A percentile compares a stretch with the other conserved stretches of the same genome.
Evolutionary conservation across 306 rosid species (phyloP).

Genomic region (Fragaria iinumae): DNA sequence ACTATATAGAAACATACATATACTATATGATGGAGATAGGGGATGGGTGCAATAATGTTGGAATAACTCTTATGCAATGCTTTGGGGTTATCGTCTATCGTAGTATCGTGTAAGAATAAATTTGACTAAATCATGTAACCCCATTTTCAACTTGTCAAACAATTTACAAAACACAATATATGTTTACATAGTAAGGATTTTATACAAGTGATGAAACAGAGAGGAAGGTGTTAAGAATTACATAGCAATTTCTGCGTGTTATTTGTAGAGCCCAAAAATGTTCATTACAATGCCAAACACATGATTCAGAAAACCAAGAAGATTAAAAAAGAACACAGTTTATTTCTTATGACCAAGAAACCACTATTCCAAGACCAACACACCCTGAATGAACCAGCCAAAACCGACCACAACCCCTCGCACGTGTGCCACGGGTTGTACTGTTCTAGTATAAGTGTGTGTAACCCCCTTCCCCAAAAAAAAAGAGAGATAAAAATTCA

Average conservation of each 20-base stretch:
- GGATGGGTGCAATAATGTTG: background rate
- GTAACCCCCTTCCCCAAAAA: background rate
- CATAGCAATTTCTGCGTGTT: background rate
- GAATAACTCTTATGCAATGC: background rate
- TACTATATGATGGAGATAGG: background rate
- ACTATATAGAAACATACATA: background rate
- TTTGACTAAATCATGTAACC: too few relatives aligned
- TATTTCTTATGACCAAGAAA: background rate
- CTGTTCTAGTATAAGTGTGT: background rate
- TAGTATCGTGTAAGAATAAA: background rate
- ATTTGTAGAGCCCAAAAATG: background rate
- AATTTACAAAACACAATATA: too few relatives aligned
- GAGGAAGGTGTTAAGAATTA: background rate
- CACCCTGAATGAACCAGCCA: conserved; percentile 21
- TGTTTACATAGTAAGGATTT: too few relatives aligned
- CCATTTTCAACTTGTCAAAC: background rate
- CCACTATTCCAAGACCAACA: conserved; percentile 12
- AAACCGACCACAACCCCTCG: conserved; percentile 41
- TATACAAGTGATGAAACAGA: too few relatives aligned
- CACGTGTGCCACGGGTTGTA: conserved; percentile 25
- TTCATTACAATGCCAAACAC: background rate
- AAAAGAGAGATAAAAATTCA: background rate
- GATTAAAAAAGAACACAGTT: background rate
- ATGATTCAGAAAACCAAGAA: conserved; percentile 9
- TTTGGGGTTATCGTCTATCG: background rate